These are phyloP conservation scores for Didymella lethalis DNA, from an alignment of 2,329 filamentous ascomycete species.

Conservation along the genomic window DNA sequence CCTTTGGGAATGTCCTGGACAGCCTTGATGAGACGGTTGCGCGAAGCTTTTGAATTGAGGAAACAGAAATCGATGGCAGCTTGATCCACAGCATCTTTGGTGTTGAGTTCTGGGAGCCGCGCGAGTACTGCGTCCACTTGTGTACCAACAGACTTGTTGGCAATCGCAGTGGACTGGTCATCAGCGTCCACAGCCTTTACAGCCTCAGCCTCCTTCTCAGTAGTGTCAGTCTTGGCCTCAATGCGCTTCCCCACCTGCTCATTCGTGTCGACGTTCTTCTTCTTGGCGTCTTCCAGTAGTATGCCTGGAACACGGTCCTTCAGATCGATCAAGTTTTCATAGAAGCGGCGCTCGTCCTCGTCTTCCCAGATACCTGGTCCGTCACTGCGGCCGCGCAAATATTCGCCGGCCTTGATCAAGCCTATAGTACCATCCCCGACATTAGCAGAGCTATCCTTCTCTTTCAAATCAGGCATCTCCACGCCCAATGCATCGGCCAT, in stretches of 20 bases:
- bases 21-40: constrained; percentile 91
- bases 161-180: constrained; percentile 91
- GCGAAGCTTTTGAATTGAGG: constrained; percentile 95
- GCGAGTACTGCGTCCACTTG: constrained; percentile 92
- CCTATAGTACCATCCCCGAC: constrained; percentile 81
- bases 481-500: constrained; percentile 86
- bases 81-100: constrained; percentile 90
- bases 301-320: constrained; percentile 96
- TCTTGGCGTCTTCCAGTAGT: constrained; percentile 90
- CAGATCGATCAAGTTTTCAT: constrained; percentile 93
- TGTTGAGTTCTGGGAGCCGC: constrained; percentile 88
- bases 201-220: constrained; percentile 47
- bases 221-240: constrained; percentile 56
- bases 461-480: constrained; percentile 93
- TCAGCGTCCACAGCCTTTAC: constrained; percentile 68
- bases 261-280: constrained; percentile 84
- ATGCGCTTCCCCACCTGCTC: constrained; percentile 82
- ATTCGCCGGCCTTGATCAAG: constrained; percentile 91
- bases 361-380: constrained; percentile 98
- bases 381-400: constrained; percentile 86
- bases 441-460: constrained; percentile 74
- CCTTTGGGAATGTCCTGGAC: constrained; percentile 95
- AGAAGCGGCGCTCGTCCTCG: constrained; percentile 96
- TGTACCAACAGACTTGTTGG: constrained; percentile 96
- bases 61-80: constrained; percentile 97